Conservation (phyloP, 208 protist species). For the Acanthamoeba triangularis region DNA sequence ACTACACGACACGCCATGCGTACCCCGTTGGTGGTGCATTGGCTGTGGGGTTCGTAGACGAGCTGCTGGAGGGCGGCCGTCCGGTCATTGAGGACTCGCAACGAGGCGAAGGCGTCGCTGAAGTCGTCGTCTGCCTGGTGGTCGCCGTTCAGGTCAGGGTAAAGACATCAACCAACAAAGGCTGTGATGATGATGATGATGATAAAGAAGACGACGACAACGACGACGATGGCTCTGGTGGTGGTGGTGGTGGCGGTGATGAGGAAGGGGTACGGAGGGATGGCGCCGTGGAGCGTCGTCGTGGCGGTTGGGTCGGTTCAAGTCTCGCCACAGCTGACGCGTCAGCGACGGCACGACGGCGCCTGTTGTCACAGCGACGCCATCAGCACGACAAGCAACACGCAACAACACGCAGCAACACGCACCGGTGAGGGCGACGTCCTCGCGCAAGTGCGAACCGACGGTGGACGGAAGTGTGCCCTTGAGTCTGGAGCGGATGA, state of each 20-base stretch:
- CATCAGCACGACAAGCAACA: not conserved
- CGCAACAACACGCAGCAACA: no score
- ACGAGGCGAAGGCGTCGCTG: constrained; percentile 2
- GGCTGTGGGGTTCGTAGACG: constrained; percentile 28
- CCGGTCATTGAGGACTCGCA: constrained; percentile 20
- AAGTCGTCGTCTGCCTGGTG: not conserved
- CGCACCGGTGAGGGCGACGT: constrained; percentile 16
- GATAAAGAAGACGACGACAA: not conserved
- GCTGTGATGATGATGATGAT: no score
- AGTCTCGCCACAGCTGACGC: constrained; percentile 12
- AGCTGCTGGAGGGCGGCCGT: not conserved
- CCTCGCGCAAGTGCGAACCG: not conserved
- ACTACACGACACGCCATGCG: not conserved
- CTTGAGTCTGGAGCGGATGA: not conserved
- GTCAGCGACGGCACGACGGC: not conserved
- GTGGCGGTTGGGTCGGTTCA: not conserved
- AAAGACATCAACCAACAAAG: not conserved
- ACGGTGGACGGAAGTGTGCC: not conserved
- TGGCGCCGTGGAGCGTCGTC: not conserved
- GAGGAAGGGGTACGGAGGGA: no score
- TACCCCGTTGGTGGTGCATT: constrained; percentile 15
- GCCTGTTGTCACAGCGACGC: not conserved
- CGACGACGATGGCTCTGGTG: not conserved
- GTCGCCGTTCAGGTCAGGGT: not conserved
- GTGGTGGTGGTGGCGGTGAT: not conserved